phyloP scores from a whole-genome alignment of 106 monocot genomes.

The Xerophyta viscosa region DNA sequence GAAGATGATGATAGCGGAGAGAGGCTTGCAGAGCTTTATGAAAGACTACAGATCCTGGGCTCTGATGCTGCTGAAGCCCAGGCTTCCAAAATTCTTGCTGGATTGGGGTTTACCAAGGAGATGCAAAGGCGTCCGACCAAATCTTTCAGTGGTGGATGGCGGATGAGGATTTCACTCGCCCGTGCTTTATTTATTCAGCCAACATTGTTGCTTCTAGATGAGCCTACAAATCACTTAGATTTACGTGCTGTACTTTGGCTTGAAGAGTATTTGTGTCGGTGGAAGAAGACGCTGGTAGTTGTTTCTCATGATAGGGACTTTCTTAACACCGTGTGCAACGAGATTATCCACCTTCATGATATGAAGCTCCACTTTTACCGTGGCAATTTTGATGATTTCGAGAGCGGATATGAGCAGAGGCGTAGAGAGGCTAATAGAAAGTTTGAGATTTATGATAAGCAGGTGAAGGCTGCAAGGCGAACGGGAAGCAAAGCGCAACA shows the following conservation, averaged over 20 bases:
- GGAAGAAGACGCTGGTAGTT: constrained; percentile 97
- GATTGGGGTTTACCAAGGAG: constrained; percentile 66
- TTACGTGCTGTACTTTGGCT: constrained; percentile 94
- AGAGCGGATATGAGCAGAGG: constrained; percentile 91
- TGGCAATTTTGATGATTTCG: constrained; percentile 87
- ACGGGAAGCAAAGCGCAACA: constrained; percentile 80
- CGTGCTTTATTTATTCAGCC: constrained; percentile 90
- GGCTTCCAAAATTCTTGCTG: constrained; percentile 75
- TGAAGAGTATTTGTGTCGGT: constrained; percentile 82
- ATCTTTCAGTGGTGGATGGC: constrained; percentile 98
- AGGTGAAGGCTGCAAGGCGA: constrained; percentile 66
- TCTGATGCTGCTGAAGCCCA: constrained; percentile 65
- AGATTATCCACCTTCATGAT: constrained; percentile 89
- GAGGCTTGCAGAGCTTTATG: constrained; percentile 53
- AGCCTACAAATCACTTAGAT: constrained; percentile 95
- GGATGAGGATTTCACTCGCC: constrained; percentile 93
- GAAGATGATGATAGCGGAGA: constrained; percentile 36
- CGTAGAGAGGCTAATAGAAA: constrained; percentile 91
- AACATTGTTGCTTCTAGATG: constrained; percentile 77
- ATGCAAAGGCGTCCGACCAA: constrained; percentile 70
- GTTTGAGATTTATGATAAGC: constrained; percentile 85
- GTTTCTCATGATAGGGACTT: constrained; percentile 96
- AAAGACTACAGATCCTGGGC: constrained; percentile 48
- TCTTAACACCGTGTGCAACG: constrained; percentile 73
- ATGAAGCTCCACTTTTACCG: constrained; percentile 68